Base-by-base conservation (phyloP, 176 grass and related monocot species). In the Thinopyrum elongatum region DNA sequence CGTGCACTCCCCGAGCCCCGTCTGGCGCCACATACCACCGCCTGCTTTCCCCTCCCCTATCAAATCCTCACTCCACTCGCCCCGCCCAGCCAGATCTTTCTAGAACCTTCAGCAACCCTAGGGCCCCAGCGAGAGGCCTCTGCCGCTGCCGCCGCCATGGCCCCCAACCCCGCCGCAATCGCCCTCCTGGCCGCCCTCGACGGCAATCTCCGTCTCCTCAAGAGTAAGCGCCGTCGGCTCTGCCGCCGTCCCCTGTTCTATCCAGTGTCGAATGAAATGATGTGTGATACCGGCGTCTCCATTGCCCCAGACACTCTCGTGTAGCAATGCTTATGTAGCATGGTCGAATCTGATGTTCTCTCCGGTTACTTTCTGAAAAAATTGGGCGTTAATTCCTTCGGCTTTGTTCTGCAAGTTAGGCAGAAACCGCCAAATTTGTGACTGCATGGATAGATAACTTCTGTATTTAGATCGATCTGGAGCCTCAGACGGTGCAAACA, bases 151-250 rank as follows among this genome's bases (percentile, higher is more conserved):
- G 83, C 61, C 63, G 15, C n/a, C 78, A 75, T 87, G 85, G 28
- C 30, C 28, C 41, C 57, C 29, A 14, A 60, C 10, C 39, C 57
- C 30, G 15, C 79, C 23, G 60, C 26, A 7, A 26, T 76, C 86
- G 70, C 69, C 70, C 51, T 88, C 39, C 12, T 82, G 53, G 90
- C 75, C 30, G 69, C 85, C 27, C 73, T 76, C 26, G 73, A 76
- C 46, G 73, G 73, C 26, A 76, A 76, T 27, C 73, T 76, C 17
- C 73, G 73, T 9, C 73, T 76, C 44, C 73, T 76, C 73, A 76
- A 76, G 73, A 76, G 73, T 76, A 76, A 30, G 70, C n/a, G 12
- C 70, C 70, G 41, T 76, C 62, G 44, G 17, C 19, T 22, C 44
- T 27, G 42, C 39, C 39, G 6, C 36, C 25, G 5, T 25, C 23